Percentiles rank a stretch among this genome's conserved stretches.
Conservation (phyloP, 495 filamentous ascomycete genomes). For the Talaromyces adpressus region DNA sequence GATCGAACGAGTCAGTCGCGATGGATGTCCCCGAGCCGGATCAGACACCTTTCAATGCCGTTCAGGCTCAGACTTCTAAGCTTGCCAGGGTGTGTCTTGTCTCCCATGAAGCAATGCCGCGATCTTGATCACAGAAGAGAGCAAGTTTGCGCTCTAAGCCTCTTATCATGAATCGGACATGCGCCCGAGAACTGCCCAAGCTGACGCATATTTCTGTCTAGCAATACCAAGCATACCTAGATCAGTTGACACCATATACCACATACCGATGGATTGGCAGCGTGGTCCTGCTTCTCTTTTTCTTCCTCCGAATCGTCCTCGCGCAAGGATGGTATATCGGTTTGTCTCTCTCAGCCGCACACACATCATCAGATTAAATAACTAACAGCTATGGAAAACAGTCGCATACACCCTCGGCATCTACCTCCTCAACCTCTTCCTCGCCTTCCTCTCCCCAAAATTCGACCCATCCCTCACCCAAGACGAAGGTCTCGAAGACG, state of each 20-base stretch:
- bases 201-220: conserved; percentile 27
- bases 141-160: neutral
- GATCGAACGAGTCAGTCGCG: conserved; percentile 15
- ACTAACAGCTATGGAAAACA: conserved; percentile 22
- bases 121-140: neutral
- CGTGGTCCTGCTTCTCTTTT: conserved; percentile 61
- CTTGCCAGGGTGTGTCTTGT: conserved; percentile 51
- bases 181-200: neutral
- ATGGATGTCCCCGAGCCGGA: conserved; percentile 81
- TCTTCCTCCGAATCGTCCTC: conserved; percentile 82
- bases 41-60: conserved; percentile 74
- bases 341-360: conserved; percentile 34
- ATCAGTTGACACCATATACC: conserved; percentile 82
- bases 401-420: conserved; percentile 97
- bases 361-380: neutral
- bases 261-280: conserved; percentile 86
- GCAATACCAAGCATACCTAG: conserved; percentile 93
- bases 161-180: neutral
- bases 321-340: conserved; percentile 99
- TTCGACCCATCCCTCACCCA: conserved; percentile 96
- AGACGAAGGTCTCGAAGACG: conserved; percentile 95
- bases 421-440: conserved; percentile 98
- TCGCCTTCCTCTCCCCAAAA: conserved; percentile 96
- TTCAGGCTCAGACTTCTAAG: conserved; percentile 75
- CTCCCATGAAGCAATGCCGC: neutral